Percentiles rank a stretch among this genome's conserved stretches.
These are phyloP conservation scores for Scheffersomyces lignicola DNA, from an alignment of 1,139 yeast genomes.

Conservation along the genomic window DNA sequence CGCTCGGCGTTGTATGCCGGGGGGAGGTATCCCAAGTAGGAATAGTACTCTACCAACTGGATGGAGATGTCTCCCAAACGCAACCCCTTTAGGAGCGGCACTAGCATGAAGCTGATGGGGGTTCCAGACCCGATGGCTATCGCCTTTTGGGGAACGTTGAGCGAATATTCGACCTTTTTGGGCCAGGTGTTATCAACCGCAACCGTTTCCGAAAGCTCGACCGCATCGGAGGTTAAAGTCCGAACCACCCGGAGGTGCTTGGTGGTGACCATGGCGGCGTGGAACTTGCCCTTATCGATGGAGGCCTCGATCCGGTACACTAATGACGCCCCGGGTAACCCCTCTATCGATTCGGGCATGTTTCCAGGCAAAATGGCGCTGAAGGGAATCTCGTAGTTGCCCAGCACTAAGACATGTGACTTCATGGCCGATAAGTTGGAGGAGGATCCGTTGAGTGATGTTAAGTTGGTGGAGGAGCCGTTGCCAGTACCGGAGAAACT, in stretches of 20 bases:
- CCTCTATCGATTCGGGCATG: conserved; percentile 86
- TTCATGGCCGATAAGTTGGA: conserved; percentile 12
- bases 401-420: conserved; percentile 51
- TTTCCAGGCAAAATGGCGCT: conserved; percentile 83
- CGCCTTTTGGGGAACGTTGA: conserved; percentile 85
- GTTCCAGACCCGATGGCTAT: conserved; percentile 84
- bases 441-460: neutral
- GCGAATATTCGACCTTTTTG: conserved; percentile 82
- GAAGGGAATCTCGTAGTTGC: conserved; percentile 91
- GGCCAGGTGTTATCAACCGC: conserved; percentile 98
- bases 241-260: conserved; percentile 83
- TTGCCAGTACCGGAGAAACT: conserved; percentile 5
- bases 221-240: conserved; percentile 83
- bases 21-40: conserved; percentile 59
- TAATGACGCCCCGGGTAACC: conserved; percentile 82
- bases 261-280: conserved; percentile 61
- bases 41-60: conserved; percentile 64
- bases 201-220: conserved; percentile 87
- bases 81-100: conserved; percentile 82
- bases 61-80: conserved; percentile 70
- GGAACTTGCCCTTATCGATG: conserved; percentile 81
- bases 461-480: conserved; percentile 7
- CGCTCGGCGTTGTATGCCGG: conserved; percentile 62
- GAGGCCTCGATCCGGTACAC: conserved; percentile 76
- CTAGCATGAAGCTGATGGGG: conserved; percentile 68